Percentiles rank a stretch among this genome's conserved stretches.
Conservation (phyloP, 2,329 filamentous ascomycete genomes). For the Anisogramma anomala region DNA sequence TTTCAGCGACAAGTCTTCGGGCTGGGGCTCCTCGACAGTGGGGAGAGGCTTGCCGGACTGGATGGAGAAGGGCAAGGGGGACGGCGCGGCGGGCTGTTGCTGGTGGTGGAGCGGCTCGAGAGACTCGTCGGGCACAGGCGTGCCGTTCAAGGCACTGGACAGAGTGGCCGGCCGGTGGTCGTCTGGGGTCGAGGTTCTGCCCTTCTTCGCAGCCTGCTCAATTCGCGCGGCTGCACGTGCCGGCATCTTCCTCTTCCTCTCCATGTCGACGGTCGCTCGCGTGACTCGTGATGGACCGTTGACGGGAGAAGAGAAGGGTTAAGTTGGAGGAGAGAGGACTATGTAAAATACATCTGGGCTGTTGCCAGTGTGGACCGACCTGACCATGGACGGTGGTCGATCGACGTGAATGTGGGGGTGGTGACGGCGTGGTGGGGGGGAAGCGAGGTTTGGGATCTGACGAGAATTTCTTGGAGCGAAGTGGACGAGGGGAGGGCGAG, state of each 20-base stretch:
- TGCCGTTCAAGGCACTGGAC: constrained; percentile 21
- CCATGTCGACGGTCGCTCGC: constrained; percentile 31
- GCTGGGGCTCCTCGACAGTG: constrained; percentile 55
- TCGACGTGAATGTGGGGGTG: too few species aligned
- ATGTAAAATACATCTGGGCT: too few species aligned
- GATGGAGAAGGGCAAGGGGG: constrained; percentile 49
- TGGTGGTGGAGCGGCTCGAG: neutral
- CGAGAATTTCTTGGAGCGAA: too few species aligned
- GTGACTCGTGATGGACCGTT: too few species aligned
- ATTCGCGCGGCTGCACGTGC: constrained; percentile 49
- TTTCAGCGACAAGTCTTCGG: constrained; percentile 46
- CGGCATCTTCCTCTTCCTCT: constrained; percentile 55
- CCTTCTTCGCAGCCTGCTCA: constrained; percentile 48
- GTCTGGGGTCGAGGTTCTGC: constrained; percentile 38
- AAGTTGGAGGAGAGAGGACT: too few species aligned
- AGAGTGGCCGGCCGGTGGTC: constrained; percentile 39
- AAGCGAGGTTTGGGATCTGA: too few species aligned
- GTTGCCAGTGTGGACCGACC: too few species aligned
- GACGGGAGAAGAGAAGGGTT: too few species aligned
- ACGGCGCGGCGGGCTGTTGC: constrained; percentile 25
- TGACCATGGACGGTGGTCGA: too few species aligned
- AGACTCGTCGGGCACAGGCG: constrained; percentile 24
- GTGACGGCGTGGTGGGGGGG: too few species aligned
- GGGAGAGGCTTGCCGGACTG: constrained; percentile 57
- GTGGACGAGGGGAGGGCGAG: too few species aligned